Evolutionary conservation across 768 basidiomycete species (phyloP), one percentile per base, ranked within the genome.

Genomic region (Kwoniella heveanensis): DNA sequence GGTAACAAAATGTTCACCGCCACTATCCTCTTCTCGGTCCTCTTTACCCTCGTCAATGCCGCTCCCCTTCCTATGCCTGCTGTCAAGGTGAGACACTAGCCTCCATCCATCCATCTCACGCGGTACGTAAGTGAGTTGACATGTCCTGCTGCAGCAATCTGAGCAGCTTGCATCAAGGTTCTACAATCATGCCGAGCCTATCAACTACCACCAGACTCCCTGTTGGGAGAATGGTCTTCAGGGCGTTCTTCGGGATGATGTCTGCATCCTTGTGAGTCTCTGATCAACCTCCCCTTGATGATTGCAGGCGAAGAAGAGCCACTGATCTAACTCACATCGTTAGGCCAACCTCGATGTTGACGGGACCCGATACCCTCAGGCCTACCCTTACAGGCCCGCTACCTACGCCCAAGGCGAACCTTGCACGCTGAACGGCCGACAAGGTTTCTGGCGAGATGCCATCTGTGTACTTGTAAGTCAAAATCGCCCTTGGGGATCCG

Each of bases 1-100:
- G n/a, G n/a, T n/a, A n/a, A 32, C 60, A 60, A 55, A 37, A 74
- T 74, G 70, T 64, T 72, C 48, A 39, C 68, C 24, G 26, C 60
- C 13, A 26, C 62, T 6, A 57, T 67, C 36, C 68, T 72, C 29
- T 68, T 74, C 36, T 47, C 64, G 13, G 29, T 74, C 50, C 66
- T 74, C 6, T 30, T 62, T 24, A 30, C 60, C 27, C 51, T 74
- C 0, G 69, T 65, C 6, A 37, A 51, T 13, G 71, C 66, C 3
- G 64, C 64, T 27, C 66, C 68, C 19, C 55, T 66, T 21, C 70
- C 65, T 17, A 62, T 62, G 70, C 64, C 65, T 10, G 69, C 66
- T 27, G 47, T 62, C 26, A 67, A 67, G 57, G 68, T 65, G 24
- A 22, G 51, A 51, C 47, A 13, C 15, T 32, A n/a, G 57, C 36